A percentile compares a stretch with the other conserved stretches of the same genome.
Conservation (phyloP, 192 early-diverging fungal genomes). For the Umbelopsis sp. region DNA sequence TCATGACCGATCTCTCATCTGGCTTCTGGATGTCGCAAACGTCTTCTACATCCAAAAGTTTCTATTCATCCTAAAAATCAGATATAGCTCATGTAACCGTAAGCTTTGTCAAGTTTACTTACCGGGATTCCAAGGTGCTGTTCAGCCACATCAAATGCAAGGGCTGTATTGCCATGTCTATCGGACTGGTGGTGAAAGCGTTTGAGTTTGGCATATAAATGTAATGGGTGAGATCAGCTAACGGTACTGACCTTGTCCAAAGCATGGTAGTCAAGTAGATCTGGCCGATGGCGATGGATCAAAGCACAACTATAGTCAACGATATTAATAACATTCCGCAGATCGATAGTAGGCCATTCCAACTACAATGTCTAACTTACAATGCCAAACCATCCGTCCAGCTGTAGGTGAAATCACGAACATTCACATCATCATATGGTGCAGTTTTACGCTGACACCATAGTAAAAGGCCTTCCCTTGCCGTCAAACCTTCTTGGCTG, state of each 20-base stretch:
- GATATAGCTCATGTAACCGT: not conserved
- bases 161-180: slow-evolving; percentile 81
- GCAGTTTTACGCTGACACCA: slow-evolving; percentile 98
- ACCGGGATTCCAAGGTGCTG: slow-evolving; percentile 84
- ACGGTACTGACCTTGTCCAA: slow-evolving; percentile 68
- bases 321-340: not conserved
- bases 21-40: slow-evolving; percentile 91
- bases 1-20: slow-evolving; percentile 97
- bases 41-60: slow-evolving; percentile 95
- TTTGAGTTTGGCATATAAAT: not conserved
- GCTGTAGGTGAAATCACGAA: slow-evolving; percentile 89
- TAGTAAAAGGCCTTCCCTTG: slow-evolving; percentile 93
- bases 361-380: slow-evolving; percentile 41
- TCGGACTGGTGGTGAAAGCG: slow-evolving; percentile 43
- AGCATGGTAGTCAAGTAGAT: slow-evolving; percentile 85
- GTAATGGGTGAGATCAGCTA: not conserved
- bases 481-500: slow-evolving; percentile 91
- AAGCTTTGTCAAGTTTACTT: slow-evolving; percentile 33
- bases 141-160: slow-evolving; percentile 96
- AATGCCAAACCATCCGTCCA: slow-evolving; percentile 96
- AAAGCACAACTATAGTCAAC: slow-evolving; percentile 71
- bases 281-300: slow-evolving; percentile 97
- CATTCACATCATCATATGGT: slow-evolving; percentile 85
- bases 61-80: slow-evolving; percentile 27
- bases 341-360: not conserved